Base-by-base conservation (phyloP, 306 rosid genomes). In the Acacia crassicarpa region DNA sequence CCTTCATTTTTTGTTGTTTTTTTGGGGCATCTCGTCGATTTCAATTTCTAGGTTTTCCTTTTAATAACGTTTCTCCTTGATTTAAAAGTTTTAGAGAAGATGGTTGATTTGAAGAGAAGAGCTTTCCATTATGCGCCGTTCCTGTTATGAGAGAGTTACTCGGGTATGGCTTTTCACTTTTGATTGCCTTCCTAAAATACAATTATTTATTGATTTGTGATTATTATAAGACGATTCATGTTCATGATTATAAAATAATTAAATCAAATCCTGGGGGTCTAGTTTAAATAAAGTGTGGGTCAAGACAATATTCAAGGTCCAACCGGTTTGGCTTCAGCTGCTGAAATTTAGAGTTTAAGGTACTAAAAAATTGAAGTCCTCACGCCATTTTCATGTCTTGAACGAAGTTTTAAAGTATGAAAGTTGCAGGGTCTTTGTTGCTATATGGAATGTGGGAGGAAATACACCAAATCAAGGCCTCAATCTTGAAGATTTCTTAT, bases 361-460 rank as follows among this genome's bases (percentile, higher is more conserved):
- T 95, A 81, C 32, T 16, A 20, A 54, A 65, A 65, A 6, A 54
- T 72, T 73, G 74, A 74, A 74, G 16, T 53, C 65, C 51, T 8
- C 53, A 5, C 17, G 2, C 35, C n/a, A 43, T 78, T 43, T 74
- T 38, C 35, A 15, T 65, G 61, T 80, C 63, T 17, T 17, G 72
- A 38, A 23, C 30, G 30, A 11, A 75, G 40, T 40, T 49, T 46
- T 11, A 22, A 83, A 4, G 38, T 12, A 58, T 59, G 67, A 59
- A 66, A 53, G 32, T 71, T 76, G 82, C 84, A 95, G 99, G 84
- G 74, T 95, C 73, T 95, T 93, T 44, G 95, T 86, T 4, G 97
- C 94, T 46, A 95, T 98, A 1, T 95, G 99, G 99, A 95, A 95
- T 80, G 99, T 95, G 0, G 98, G 97, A 81, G 99, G 99, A 53